These are phyloP conservation scores for Spathaspora girioi DNA, from an alignment of 805 yeast genomes.

Conservation along the genomic window DNA sequence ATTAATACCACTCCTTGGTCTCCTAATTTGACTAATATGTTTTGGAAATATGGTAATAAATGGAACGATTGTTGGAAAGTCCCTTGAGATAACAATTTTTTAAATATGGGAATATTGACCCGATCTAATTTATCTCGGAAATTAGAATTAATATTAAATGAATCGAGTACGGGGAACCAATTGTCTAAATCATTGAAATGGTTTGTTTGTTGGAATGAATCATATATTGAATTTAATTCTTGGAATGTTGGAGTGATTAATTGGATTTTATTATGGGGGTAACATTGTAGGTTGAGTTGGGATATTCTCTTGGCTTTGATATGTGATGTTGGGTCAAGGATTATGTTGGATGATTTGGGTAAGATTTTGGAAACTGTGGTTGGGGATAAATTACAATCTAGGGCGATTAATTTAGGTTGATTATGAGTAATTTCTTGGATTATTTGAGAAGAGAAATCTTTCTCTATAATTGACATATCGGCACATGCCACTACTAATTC, in stretches of 20 bases:
- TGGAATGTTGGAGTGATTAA: constrained; percentile 65
- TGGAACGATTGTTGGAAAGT: constrained; percentile 64
- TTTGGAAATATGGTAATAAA: constrained; percentile 71
- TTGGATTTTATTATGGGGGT: constrained; percentile 44
- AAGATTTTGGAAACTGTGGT: constrained; percentile 38
- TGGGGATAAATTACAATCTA: constrained; percentile 67
- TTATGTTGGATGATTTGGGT: constrained; percentile 22
- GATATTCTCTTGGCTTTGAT: constrained; percentile 56
- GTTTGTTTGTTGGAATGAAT: constrained; percentile 39
- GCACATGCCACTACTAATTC: constrained; percentile 73
- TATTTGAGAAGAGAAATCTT: constrained; percentile 40
- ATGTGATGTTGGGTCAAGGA: constrained; percentile 77
- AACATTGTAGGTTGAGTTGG: constrained; percentile 34
- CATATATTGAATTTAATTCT: constrained; percentile 57
- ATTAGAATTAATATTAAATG: constrained; percentile 44
- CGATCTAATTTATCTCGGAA: constrained; percentile 46
- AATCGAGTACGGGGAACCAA: constrained; percentile 77
- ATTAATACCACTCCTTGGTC: constrained; percentile 51
- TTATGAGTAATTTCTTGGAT: constrained; percentile 33
- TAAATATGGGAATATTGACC: constrained; percentile 15
- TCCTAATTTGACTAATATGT: constrained; percentile 66
- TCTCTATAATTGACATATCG: constrained; percentile 72
- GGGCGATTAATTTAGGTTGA: constrained; percentile 48
- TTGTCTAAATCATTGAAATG: constrained; percentile 48
- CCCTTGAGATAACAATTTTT: constrained; percentile 36